phyloP scores from a whole-genome alignment of 257 asterid genomes.

The Gentiana straminea region DNA sequence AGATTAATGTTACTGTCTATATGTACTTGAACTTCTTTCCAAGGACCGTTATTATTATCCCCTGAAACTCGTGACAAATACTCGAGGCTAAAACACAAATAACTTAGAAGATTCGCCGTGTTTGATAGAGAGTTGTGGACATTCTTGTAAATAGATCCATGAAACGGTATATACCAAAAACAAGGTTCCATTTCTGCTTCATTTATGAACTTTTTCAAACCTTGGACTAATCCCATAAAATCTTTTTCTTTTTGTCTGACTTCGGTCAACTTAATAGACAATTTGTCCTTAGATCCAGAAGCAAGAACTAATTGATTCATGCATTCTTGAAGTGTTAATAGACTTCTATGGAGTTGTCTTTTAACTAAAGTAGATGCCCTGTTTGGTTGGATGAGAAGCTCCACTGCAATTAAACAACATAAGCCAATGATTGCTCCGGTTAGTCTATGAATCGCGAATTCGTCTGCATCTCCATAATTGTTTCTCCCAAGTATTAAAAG shows the following conservation, averaged over 20 bases:
- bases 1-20: constrained; percentile 19
- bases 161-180: constrained; percentile 61
- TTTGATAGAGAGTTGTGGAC: constrained; percentile 27
- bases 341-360: constrained; percentile 20
- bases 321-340: constrained; percentile 29
- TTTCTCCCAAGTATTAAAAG: constrained; percentile 54
- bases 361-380: constrained; percentile 56
- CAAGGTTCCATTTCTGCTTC: constrained; percentile 55
- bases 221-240: constrained; percentile 21
- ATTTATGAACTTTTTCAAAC: constrained; percentile 21
- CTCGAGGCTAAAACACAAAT: constrained; percentile 24
- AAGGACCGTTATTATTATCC: constrained; percentile 10
- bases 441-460: constrained; percentile 46
- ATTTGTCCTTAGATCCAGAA: not conserved
- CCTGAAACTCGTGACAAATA: constrained; percentile 18
- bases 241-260: constrained; percentile 21
- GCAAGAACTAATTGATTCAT: constrained; percentile 15
- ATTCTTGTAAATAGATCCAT: constrained; percentile 32
- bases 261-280: constrained; percentile 4
- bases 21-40: constrained; percentile 31
- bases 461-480: constrained; percentile 38
- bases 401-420: constrained; percentile 30
- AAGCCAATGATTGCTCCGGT: constrained; percentile 52
- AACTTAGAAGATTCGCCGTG: constrained; percentile 24
- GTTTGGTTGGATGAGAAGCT: constrained; percentile 46